A percentile compares a stretch with the other conserved stretches of the same genome.
These are phyloP conservation scores for Fraxinus albicans DNA, from an alignment of 305 asterid species.

Conservation along the genomic window DNA sequence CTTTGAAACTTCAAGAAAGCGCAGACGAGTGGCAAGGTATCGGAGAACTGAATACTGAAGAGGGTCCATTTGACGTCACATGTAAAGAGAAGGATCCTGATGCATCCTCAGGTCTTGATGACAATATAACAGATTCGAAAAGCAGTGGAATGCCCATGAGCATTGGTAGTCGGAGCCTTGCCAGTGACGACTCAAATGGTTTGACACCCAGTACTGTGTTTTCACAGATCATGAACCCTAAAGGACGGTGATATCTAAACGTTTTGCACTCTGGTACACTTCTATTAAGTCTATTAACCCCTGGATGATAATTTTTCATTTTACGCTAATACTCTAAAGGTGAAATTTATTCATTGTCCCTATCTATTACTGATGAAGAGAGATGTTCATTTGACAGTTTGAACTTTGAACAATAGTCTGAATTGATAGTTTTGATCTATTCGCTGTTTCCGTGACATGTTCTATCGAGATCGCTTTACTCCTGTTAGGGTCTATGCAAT, in stretches of 20 bases:
- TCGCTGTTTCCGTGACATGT: not conserved
- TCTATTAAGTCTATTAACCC: not conserved
- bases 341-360: not conserved
- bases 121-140: constrained; percentile 65
- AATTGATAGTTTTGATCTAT: not conserved
- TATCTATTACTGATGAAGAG: not conserved
- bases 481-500: not conserved
- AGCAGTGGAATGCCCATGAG: constrained; percentile 91
- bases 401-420: not conserved
- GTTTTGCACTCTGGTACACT: not conserved
- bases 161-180: constrained; percentile 91
- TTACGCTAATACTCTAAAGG: not conserved
- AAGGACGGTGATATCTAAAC: constrained; percentile 59
- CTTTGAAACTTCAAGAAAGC: constrained; percentile 89
- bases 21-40: constrained; percentile 84
- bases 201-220: constrained; percentile 91
- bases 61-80: constrained; percentile 34
- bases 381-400: not conserved
- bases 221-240: constrained; percentile 96
- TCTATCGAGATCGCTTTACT: not conserved
- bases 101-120: constrained; percentile 56
- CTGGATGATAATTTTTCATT: not conserved
- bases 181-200: constrained; percentile 91
- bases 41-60: constrained; percentile 47
- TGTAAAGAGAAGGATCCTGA: constrained; percentile 60